Conservation (phyloP, 495 filamentous ascomycete genomes). For the Letharia lupina region DNA sequence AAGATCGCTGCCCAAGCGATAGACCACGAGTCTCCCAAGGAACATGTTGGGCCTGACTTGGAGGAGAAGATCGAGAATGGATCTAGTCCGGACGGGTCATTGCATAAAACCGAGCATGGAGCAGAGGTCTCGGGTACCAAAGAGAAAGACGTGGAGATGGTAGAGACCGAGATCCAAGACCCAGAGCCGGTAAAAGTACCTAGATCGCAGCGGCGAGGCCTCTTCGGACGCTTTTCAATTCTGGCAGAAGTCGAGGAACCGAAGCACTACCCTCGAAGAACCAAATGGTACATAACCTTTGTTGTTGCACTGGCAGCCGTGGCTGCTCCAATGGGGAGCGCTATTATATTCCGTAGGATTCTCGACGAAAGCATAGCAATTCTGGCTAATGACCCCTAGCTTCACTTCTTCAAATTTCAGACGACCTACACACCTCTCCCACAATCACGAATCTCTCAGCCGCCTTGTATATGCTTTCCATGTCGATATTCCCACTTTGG, state of each 20-base stretch:
- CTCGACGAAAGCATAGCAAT: constrained; percentile 7
- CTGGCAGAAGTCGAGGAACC: constrained; percentile 78
- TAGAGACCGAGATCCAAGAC: not conserved
- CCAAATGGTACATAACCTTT: constrained; percentile 81
- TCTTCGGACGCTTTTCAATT: constrained; percentile 63
- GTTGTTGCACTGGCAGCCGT: constrained; percentile 68
- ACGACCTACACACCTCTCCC: constrained; percentile 54
- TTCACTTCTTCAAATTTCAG: constrained; percentile 59
- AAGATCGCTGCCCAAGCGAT: constrained; percentile 15
- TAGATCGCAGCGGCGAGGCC: constrained; percentile 58
- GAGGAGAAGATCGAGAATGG: constrained; percentile 14
- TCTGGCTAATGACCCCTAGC: constrained; percentile 37
- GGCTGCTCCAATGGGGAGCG: constrained; percentile 74
- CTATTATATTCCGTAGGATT: constrained; percentile 66
- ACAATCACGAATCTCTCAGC: constrained; percentile 76
- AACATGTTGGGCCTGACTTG: not conserved
- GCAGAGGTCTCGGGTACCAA: not conserved
- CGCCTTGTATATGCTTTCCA: constrained; percentile 80
- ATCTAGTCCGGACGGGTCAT: not conserved
- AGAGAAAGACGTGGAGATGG: constrained; percentile 3
- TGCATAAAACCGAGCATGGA: not conserved
- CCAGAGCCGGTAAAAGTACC: constrained; percentile 48
- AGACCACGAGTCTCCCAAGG: constrained; percentile 13
- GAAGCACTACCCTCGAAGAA: constrained; percentile 57
- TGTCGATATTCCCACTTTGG: constrained; percentile 90